Evolutionary conservation across 2,329 filamentous ascomycete species (phyloP).

Genomic region (Dothideomycetes sp.): DNA sequence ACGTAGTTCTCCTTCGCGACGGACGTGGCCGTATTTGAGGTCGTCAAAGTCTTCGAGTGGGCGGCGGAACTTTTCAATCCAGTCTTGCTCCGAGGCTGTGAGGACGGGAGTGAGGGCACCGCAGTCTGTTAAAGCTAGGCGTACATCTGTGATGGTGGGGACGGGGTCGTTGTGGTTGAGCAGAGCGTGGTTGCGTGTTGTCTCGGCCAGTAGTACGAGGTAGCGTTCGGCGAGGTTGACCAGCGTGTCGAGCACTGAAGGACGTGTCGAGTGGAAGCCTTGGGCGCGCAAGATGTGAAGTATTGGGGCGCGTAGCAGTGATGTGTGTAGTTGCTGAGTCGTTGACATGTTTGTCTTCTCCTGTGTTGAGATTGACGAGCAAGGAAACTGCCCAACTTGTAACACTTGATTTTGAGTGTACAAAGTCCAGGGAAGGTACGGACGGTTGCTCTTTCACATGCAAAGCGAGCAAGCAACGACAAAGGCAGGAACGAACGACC

Average conservation of each 20-base stretch:
- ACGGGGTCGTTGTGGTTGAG: conserved; percentile 59
- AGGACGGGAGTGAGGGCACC: conserved; percentile 64
- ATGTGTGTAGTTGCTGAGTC: conserved; percentile 50
- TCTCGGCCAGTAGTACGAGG: conserved; percentile 62
- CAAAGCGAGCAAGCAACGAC: no score
- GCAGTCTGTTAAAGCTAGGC: conserved; percentile 74
- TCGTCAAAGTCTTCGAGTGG: conserved; percentile 35
- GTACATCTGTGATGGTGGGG: conserved; percentile 65
- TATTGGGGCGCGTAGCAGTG: conserved; percentile 75
- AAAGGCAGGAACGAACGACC: no score
- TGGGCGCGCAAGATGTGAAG: conserved; percentile 87
- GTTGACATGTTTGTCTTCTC: conserved; percentile 12
- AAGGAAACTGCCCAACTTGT: background rate
- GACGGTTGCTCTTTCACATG: conserved; percentile 13
- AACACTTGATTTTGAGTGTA: no score
- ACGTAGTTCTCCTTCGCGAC: conserved; percentile 31
- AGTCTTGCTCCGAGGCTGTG: conserved; percentile 59
- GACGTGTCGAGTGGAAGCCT: conserved; percentile 75
- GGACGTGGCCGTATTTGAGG: conserved; percentile 29
- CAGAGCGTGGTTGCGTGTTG: conserved; percentile 61
- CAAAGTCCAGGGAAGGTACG: no score
- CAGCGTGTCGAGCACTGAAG: conserved; percentile 77
- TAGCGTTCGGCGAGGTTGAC: conserved; percentile 80
- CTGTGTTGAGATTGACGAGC: background rate
- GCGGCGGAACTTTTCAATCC: conserved; percentile 42